Conservation (phyloP, 768 basidiomycete species). For the Lactifluus volemus region DNA sequence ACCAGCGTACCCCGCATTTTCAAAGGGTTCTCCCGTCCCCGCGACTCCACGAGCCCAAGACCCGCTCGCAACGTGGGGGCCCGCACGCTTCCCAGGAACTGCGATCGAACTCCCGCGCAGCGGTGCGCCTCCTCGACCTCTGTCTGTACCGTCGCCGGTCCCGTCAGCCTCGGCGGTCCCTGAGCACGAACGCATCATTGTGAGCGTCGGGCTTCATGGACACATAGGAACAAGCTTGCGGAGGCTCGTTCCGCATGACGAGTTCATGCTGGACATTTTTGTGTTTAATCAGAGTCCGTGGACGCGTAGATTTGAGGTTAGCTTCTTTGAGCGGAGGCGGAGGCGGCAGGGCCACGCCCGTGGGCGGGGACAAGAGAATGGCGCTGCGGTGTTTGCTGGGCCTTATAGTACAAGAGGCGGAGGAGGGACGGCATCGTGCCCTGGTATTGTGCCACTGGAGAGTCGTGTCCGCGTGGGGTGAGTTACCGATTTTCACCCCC, state of each 20-base stretch:
- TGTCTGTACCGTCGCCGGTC: conserved; percentile 30
- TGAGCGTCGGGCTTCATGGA: conserved; percentile 50
- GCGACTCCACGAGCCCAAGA: conserved; percentile 46
- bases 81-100: conserved; percentile 40
- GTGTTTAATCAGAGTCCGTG: conserved; percentile 76
- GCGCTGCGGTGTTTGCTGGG: background rate
- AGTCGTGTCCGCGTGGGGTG: conserved; percentile 75
- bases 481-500: conserved; percentile 25
- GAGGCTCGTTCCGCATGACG: conserved; percentile 59
- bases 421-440: conserved; percentile 17
- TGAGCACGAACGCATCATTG: conserved; percentile 52
- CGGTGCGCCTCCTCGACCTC: conserved; percentile 30
- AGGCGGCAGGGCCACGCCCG: conserved; percentile 31
- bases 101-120: conserved; percentile 64
- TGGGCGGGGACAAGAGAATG: conserved; percentile 24
- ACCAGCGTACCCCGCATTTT: conserved; percentile 67
- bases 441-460: conserved; percentile 68
- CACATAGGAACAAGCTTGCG: conserved; percentile 22
- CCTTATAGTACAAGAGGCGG: background rate
- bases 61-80: conserved; percentile 42
- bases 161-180: conserved; percentile 40
- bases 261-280: conserved; percentile 78
- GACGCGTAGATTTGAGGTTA: conserved; percentile 71
- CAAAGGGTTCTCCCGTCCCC: conserved; percentile 38
- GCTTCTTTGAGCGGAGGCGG: conserved; percentile 49